These are phyloP conservation scores for Magnolia kwangsiensis DNA, from an alignment of 164 flowering plant species.

Conservation along the genomic window DNA sequence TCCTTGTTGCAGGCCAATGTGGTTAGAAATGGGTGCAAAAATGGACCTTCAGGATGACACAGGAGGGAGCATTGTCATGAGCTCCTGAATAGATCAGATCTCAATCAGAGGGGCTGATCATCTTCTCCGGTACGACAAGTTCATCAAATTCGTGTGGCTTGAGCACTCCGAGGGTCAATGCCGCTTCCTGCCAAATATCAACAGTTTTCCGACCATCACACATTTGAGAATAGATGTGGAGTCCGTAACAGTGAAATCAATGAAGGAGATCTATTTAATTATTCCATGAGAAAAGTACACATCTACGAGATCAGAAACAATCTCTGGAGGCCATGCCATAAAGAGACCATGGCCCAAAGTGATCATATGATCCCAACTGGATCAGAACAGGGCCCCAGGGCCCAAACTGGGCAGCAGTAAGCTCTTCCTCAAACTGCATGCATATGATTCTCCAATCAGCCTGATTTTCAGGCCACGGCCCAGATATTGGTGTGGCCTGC, in stretches of 20 bases:
- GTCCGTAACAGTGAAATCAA: neutral
- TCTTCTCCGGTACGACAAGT: slow-evolving; percentile 93
- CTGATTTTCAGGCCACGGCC: too few species aligned
- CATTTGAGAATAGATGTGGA: neutral
- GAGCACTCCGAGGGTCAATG: slow-evolving; percentile 73
- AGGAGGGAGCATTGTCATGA: neutral
- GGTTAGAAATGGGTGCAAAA: slow-evolving; percentile 4
- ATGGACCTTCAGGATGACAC: slow-evolving; percentile 7
- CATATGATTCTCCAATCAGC: too few species aligned
- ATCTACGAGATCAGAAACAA: neutral
- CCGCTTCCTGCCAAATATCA: slow-evolving; percentile 67
- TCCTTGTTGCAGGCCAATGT: neutral
- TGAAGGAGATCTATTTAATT: neutral
- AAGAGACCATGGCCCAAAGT: neutral
- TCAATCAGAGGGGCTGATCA: slow-evolving; percentile 77
- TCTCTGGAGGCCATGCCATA: neutral
- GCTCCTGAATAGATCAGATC: neutral
- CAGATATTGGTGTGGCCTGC: neutral
- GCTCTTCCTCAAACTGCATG: too few species aligned
- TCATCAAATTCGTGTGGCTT: slow-evolving; percentile 72
- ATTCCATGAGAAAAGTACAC: neutral
- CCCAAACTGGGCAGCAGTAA: neutral
- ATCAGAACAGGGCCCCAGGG: neutral
- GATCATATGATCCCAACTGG: too few species aligned
- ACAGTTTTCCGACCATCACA: neutral